phyloP scores from a whole-genome alignment of 495 filamentous ascomycete species.

The Talaromyces stipitatus region DNA sequence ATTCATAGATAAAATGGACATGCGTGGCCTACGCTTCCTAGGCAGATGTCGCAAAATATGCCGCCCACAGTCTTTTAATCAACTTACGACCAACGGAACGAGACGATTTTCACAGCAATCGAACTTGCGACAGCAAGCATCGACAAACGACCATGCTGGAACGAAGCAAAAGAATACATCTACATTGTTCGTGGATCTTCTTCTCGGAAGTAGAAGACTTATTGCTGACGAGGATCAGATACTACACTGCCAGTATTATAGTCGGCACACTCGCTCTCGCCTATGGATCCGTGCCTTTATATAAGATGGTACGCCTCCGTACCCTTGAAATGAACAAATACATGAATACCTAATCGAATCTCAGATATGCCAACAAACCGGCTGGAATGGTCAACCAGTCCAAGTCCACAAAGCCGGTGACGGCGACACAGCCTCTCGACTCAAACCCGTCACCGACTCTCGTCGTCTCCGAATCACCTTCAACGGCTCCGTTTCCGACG shows the following conservation, averaged over 20 bases:
- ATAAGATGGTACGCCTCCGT: conserved; percentile 71
- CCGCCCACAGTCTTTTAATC: not conserved
- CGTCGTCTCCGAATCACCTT: conserved; percentile 93
- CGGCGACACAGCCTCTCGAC: conserved; percentile 59
- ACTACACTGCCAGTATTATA: conserved; percentile 78
- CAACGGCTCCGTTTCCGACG: conserved; percentile 87
- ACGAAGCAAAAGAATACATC: conserved; percentile 37
- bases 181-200: conserved; percentile 24
- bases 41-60: not conserved
- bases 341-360: too few relatives aligned
- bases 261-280: conserved; percentile 85
- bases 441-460: conserved; percentile 71
- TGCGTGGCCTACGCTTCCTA: not conserved
- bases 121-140: conserved; percentile 15
- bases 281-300: conserved; percentile 93
- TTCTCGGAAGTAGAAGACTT: conserved; percentile 7
- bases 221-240: conserved; percentile 38
- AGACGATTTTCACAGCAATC: conserved; percentile 34
- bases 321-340: not conserved
- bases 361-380: conserved; percentile 92
- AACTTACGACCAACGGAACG: conserved; percentile 12
- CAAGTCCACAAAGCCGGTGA: conserved; percentile 62
- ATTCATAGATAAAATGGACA: not conserved
- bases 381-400: conserved; percentile 90
- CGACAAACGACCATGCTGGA: conserved; percentile 7